Conservation (phyloP, 192 early-diverging fungal genomes). For the Rhizophlyctis rosea region DNA sequence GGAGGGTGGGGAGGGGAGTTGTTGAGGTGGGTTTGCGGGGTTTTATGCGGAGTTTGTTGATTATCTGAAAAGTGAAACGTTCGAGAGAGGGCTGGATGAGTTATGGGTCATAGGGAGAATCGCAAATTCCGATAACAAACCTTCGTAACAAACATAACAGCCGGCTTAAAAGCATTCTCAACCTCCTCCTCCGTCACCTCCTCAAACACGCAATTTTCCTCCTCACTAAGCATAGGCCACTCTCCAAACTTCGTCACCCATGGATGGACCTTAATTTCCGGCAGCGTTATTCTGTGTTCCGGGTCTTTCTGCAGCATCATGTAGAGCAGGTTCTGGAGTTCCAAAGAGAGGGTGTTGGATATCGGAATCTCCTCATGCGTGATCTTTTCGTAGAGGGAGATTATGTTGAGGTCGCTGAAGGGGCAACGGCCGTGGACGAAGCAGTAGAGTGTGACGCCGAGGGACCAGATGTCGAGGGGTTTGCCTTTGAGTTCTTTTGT, state of each 20-base stretch:
- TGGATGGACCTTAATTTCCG: constrained; percentile 36
- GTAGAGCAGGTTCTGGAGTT: constrained; percentile 32
- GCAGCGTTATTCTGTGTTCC: constrained; percentile 27
- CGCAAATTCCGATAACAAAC: neutral
- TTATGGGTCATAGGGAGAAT: neutral
- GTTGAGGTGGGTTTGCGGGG: constrained; percentile 1
- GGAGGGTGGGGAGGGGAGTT: constrained; percentile 5
- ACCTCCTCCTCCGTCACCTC: constrained; percentile 51
- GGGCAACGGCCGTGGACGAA: constrained; percentile 54
- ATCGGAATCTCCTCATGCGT: constrained; percentile 23
- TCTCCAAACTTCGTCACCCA: constrained; percentile 44
- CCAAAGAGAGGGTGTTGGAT: constrained; percentile 20
- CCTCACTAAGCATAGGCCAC: constrained; percentile 34
- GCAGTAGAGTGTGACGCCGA: constrained; percentile 59
- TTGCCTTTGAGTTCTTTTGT: constrained; percentile 35
- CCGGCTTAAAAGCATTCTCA: constrained; percentile 43
- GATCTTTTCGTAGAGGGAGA: constrained; percentile 45
- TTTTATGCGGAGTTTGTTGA: constrained; percentile 24
- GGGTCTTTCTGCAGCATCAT: constrained; percentile 50
- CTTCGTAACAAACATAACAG: constrained; percentile 37
- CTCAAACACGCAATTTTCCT: constrained; percentile 48
- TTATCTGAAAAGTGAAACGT: constrained; percentile 14
- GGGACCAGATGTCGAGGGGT: constrained; percentile 55
- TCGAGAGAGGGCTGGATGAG: neutral
- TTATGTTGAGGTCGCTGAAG: constrained; percentile 42